Percentiles rank a stretch among this genome's conserved stretches.
phyloP scores from a whole-genome alignment of 2,329 filamentous ascomycete genomes.

The Colletotrichum horii region DNA sequence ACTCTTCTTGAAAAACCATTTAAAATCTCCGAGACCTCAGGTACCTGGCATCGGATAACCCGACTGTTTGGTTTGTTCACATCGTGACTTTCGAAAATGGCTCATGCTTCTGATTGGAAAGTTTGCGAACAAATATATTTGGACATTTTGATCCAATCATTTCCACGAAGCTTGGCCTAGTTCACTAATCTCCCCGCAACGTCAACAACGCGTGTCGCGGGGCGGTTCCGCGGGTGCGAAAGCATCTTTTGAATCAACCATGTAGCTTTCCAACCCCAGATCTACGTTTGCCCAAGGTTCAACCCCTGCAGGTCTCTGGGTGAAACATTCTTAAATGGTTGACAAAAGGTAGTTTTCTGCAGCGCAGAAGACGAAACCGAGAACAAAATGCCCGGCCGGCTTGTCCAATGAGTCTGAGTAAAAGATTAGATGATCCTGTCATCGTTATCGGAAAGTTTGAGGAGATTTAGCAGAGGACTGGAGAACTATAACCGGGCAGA shows the following conservation, averaged over 20 bases:
- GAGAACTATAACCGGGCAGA: background rate
- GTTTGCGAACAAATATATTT: background rate
- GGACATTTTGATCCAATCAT: background rate
- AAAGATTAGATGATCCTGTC: background rate
- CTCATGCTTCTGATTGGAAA: background rate
- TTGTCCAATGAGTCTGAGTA: background rate
- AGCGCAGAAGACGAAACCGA: background rate
- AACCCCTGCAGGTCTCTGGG: background rate
- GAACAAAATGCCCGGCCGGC: background rate
- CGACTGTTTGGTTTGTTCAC: background rate
- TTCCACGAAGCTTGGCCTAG: background rate
- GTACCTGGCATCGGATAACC: background rate
- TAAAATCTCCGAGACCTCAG: background rate
- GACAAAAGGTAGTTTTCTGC: background rate
- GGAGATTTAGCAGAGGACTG: background rate
- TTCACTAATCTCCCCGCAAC: background rate
- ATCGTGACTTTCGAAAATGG: background rate
- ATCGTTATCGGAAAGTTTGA: background rate
- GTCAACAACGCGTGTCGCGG: background rate
- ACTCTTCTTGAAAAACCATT: background rate
- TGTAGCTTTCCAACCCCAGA: background rate
- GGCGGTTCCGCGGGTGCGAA: background rate
- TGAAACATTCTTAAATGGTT: background rate
- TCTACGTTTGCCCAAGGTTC: background rate
- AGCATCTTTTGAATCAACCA: background rate